Evolutionary conservation across 768 basidiomycete genomes (phyloP), one percentile per base, ranked within the genome.

Genomic region (Kwoniella dendrophila): DNA sequence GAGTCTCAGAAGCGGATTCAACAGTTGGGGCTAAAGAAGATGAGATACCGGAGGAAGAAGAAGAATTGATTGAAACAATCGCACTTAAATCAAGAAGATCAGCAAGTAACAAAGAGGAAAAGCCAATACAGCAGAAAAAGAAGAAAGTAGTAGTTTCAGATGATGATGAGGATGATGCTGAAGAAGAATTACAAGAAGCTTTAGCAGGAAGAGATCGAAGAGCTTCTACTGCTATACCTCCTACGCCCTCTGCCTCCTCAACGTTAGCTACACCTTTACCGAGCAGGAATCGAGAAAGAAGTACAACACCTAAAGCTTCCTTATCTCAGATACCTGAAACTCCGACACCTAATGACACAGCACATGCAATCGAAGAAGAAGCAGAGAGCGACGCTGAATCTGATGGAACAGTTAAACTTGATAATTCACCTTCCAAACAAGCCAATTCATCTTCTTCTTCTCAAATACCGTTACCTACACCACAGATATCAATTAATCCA

Each of bases 161-260:
- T 18, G 65, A 58, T 20, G 58, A 55, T 43, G 60, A 66, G 24
- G 56, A 63, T 22, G 62, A 64, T 56, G 53, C 60, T 4, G 63
- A 64, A 22, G 63, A 64, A 49, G 63, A 64, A 44, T 27, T 56
- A 58, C 54, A 64, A 34, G 56, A 64, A 40, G 56, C 56, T 38
- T 43, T 62, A 34, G 56, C 45, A 6, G 63, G 62, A 50, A 22
- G 59, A 30, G 52, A 53, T 30, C 38, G 59, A 29, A 44, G 59
- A 52, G 51, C 59, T n/a, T 60, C 59, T 7, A 60, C 24, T 12
- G 41, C 58, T 29, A 51, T 51, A 33, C 49, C 49, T 18, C 20
- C 40, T 38, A 32, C 54, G 18, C 34, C 33, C 11, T n/a, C n/a
- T n/a, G n/a, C n/a, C n/a, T 41, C 59, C 7, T 53, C 51, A 4